Conservation (phyloP, 2,329 filamentous ascomycete genomes). For the Fusarium nygamai region DNA sequence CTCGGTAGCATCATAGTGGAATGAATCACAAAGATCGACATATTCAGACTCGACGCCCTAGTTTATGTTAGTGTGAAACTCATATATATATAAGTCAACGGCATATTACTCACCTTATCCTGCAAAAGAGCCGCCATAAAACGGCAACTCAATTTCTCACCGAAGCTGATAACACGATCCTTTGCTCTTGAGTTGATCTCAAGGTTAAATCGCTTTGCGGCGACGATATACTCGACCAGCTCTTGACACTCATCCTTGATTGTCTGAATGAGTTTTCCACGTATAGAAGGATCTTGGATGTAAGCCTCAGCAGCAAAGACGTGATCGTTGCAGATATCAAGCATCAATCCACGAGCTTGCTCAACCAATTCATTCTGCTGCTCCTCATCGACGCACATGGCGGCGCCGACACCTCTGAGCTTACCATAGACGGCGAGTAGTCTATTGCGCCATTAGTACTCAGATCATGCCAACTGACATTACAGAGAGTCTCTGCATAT, state of each 20-base stretch:
- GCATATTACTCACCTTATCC: constrained; percentile 65
- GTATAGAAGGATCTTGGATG: constrained; percentile 66
- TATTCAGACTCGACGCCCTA: constrained; percentile 86
- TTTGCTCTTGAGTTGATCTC: constrained; percentile 83
- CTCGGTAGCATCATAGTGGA: constrained; percentile 71
- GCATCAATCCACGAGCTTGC: constrained; percentile 78
- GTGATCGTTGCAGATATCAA: constrained; percentile 86
- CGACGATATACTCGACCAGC: constrained; percentile 77
- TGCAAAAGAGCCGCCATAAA: constrained; percentile 88
- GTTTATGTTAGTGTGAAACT: constrained; percentile 40
- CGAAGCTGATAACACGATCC: constrained; percentile 91
- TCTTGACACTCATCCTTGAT: constrained; percentile 84
- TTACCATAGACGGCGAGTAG: constrained; percentile 69
- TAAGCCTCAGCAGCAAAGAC: constrained; percentile 73
- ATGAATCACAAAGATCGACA: constrained; percentile 85
- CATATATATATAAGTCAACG: not conserved
- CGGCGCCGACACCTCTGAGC: constrained; percentile 63
- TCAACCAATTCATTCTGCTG: constrained; percentile 63
- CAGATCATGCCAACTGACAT: not conserved
- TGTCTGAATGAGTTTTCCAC: constrained; percentile 67
- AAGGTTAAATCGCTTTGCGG: constrained; percentile 72
- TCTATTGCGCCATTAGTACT: constrained; percentile 45
- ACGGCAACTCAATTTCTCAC: constrained; percentile 93
- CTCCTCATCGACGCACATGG: constrained; percentile 61
- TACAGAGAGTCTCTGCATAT: not conserved